These are phyloP conservation scores for Dryadomyces quercivorus DNA, from an alignment of 2,329 filamentous ascomycete genomes.

Conservation along the genomic window DNA sequence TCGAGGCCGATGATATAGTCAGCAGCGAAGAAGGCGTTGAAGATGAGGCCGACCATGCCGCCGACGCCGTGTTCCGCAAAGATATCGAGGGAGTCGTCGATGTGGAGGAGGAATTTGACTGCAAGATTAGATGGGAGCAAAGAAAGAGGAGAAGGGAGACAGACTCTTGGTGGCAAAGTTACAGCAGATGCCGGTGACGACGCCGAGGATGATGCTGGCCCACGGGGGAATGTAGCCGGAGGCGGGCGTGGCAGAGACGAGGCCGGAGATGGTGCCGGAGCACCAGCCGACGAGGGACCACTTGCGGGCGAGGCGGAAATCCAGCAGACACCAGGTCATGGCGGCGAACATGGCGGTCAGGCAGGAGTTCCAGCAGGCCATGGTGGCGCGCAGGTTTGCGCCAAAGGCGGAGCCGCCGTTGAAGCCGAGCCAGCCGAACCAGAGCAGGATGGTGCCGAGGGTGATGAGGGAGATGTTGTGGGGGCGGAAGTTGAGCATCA, in stretches of 20 bases:
- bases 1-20: slow-evolving; percentile 63
- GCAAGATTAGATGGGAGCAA: background rate
- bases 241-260: slow-evolving; percentile 57
- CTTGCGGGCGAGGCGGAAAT: slow-evolving; percentile 88
- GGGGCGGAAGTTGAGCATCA: slow-evolving; percentile 99
- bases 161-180: slow-evolving; percentile 53
- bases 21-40: slow-evolving; percentile 62
- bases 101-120: slow-evolving; percentile 47
- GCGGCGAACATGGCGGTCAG: slow-evolving; percentile 83
- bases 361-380: slow-evolving; percentile 98
- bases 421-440: slow-evolving; percentile 98
- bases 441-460: slow-evolving; percentile 86
- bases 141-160: background rate
- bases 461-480: slow-evolving; percentile 98
- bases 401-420: slow-evolving; percentile 94
- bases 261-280: slow-evolving; percentile 58
- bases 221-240: slow-evolving; percentile 57
- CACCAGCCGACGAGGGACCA: slow-evolving; percentile 76
- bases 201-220: slow-evolving; percentile 54
- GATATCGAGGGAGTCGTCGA: slow-evolving; percentile 61
- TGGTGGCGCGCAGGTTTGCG: slow-evolving; percentile 83
- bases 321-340: slow-evolving; percentile 88
- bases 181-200: slow-evolving; percentile 52
- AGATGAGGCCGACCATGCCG: slow-evolving; percentile 56
- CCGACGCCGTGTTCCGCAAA: slow-evolving; percentile 61